Evolutionary conservation across 805 yeast species (phyloP).

Genomic region (Candida montana): DNA sequence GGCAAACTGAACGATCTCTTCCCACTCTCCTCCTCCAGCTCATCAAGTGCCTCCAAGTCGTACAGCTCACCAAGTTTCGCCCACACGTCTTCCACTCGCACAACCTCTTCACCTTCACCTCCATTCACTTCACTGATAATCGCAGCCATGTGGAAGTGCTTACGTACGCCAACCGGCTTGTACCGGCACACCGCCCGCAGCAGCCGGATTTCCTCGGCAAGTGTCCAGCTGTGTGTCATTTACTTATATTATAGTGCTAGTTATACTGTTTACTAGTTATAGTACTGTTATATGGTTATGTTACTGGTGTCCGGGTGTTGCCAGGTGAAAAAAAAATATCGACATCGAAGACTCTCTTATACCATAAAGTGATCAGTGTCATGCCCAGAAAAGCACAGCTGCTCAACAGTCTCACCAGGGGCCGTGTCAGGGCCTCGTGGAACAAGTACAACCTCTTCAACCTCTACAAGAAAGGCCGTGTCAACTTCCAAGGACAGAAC

Average conservation of each 20-base stretch:
- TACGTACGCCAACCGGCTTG: conserved; percentile 57
- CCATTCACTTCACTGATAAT: conserved; percentile 16
- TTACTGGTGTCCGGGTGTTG: conserved; percentile 3
- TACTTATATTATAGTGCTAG: no score
- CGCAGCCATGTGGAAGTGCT: conserved; percentile 34
- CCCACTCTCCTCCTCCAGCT: conserved; percentile 31
- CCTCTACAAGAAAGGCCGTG: conserved; percentile 64
- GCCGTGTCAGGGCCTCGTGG: conserved; percentile 82
- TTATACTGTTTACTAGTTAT: no score
- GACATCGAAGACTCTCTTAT: not conserved
- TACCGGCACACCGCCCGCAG: conserved; percentile 56
- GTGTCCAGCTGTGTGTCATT: conserved; percentile 40
- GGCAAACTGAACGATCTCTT: conserved; percentile 6
- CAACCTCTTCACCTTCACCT: conserved; percentile 1
- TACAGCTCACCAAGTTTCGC: conserved; percentile 47
- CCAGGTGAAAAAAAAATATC: not conserved
- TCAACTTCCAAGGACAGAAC: conserved; percentile 54
- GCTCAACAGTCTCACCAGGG: conserved; percentile 55
- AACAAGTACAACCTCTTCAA: conserved; percentile 90
- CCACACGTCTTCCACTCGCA: conserved; percentile 38
- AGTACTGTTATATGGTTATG: not conserved
- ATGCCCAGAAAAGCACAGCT: conserved; percentile 63
- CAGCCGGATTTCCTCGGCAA: conserved; percentile 57
- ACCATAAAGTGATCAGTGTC: not conserved
- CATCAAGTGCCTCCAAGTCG: conserved; percentile 53